These are phyloP conservation scores for Populus hybrid DNA, from an alignment of 441 rosid genomes.

Conservation along the genomic window DNA sequence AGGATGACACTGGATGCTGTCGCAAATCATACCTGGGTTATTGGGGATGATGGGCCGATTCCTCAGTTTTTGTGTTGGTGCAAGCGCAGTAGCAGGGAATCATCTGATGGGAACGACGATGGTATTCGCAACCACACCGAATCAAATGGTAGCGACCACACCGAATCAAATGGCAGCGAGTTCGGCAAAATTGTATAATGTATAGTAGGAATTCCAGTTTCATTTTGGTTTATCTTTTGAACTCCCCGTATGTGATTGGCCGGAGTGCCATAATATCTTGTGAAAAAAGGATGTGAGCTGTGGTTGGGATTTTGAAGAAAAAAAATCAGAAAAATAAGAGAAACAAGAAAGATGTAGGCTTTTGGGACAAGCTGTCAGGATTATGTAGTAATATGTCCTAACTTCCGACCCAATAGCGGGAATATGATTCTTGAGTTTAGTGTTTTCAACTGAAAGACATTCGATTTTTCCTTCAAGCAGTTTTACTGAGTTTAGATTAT, in stretches of 20 bases:
- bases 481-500: not conserved
- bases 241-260: not conserved
- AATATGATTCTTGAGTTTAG: not conserved
- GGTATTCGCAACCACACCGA: not conserved
- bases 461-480: not conserved
- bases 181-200: constrained; percentile 14
- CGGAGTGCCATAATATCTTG: not conserved
- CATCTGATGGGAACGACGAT: constrained; percentile 26
- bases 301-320: not conserved
- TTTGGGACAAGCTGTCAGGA: not conserved
- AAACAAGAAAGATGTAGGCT: not conserved
- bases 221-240: too few relatives aligned
- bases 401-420: not conserved
- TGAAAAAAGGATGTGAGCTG: not conserved
- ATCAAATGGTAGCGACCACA: too few relatives aligned
- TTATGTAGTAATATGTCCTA: not conserved
- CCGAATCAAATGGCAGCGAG: constrained; percentile 1
- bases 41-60: constrained; percentile 62
- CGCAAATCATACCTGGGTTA: constrained; percentile 71
- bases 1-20: constrained; percentile 71
- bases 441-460: not conserved
- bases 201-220: constrained; percentile 23
- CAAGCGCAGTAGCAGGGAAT: constrained; percentile 46
- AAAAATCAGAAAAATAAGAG: not conserved
- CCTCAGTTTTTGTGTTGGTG: constrained; percentile 78